Percentiles rank a stretch among this genome's conserved stretches.
phyloP scores from a whole-genome alignment of 352 stramenopile species.

The Phytophthora nicotianae region DNA sequence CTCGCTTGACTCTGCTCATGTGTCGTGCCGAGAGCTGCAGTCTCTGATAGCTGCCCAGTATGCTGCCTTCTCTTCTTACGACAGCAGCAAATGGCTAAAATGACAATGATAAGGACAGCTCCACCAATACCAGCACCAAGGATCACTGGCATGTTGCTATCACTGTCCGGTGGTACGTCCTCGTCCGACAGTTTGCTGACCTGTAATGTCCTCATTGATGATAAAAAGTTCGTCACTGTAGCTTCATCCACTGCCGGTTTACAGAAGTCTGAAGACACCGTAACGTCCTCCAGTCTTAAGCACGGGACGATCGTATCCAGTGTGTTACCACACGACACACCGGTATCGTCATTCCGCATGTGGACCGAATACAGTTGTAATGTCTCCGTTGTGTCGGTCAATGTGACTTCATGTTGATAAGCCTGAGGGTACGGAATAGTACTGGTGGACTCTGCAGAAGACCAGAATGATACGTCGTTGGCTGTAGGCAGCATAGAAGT shows the following conservation, averaged over 20 bases:
- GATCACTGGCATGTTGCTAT: conserved; percentile 18
- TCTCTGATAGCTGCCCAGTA: conserved; percentile 5
- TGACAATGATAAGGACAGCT: conserved; percentile 22
- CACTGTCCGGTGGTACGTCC: not conserved
- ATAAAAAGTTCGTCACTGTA: conserved; percentile 35
- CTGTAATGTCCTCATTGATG: conserved; percentile 14
- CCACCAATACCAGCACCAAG: conserved; percentile 23
- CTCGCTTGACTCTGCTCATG: conserved; percentile 14
- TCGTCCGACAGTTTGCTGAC: conserved; percentile 20
- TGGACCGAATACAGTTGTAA: conserved; percentile 47
- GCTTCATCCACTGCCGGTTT: conserved; percentile 38
- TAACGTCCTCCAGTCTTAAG: conserved; percentile 26
- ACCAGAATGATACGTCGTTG: conserved; percentile 42
- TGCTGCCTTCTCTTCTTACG: conserved; percentile 26
- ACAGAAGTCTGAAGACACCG: conserved; percentile 31
- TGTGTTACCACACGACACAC: conserved; percentile 31
- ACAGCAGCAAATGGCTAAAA: conserved; percentile 28
- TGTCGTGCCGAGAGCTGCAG: conserved; percentile 9
- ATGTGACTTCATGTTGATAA: conserved; percentile 35
- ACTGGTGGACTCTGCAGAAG: conserved; percentile 34
- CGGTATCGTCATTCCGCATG: conserved; percentile 37
- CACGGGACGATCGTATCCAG: conserved; percentile 55
- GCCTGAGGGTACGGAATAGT: conserved; percentile 46
- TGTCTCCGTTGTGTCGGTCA: conserved; percentile 11
- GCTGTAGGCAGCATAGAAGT: conserved; percentile 9